Conservation (phyloP, 2,329 filamentous ascomycete genomes). For the Anthostomella pinea region DNA sequence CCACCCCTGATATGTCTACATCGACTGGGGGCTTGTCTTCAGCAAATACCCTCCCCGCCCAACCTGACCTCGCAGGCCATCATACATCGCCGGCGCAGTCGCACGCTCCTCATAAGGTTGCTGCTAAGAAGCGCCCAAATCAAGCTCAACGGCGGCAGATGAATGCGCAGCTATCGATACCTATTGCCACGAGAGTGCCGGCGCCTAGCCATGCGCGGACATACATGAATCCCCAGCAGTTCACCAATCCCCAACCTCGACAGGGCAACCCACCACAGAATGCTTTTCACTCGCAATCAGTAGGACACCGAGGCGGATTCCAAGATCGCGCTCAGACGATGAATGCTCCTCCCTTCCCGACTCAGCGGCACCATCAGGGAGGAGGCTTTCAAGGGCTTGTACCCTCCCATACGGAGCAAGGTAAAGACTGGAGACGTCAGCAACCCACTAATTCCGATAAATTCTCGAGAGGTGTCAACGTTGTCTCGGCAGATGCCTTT, state of each 20-base stretch:
- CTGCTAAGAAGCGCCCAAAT: slow-evolving; percentile 52
- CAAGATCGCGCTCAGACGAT: slow-evolving; percentile 13
- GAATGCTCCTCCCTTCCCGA: slow-evolving; percentile 6
- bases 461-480: slow-evolving; percentile 20
- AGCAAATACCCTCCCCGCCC: no score
- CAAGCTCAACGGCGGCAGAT: slow-evolving; percentile 63
- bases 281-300: slow-evolving; percentile 31
- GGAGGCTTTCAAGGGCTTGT: slow-evolving; percentile 13
- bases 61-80: background rate
- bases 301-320: slow-evolving; percentile 13
- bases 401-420: slow-evolving; percentile 14
- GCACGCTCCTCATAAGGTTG: slow-evolving; percentile 26
- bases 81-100: slow-evolving; percentile 2
- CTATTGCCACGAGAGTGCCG: slow-evolving; percentile 45
- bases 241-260: slow-evolving; percentile 22
- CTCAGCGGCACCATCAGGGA: slow-evolving; percentile 14
- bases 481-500: slow-evolving; percentile 24
- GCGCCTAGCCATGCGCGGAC: slow-evolving; percentile 12
- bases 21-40: no score
- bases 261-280: slow-evolving; percentile 19
- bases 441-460: slow-evolving; percentile 14
- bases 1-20: slow-evolving; percentile 16
- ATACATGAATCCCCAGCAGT: slow-evolving; percentile 32
- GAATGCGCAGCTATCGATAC: slow-evolving; percentile 56
- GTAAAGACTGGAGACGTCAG: slow-evolving; percentile 23